Evolutionary conservation across 352 stramenopile genomes (phyloP).

Genomic region (Pythium angustatum): DNA sequence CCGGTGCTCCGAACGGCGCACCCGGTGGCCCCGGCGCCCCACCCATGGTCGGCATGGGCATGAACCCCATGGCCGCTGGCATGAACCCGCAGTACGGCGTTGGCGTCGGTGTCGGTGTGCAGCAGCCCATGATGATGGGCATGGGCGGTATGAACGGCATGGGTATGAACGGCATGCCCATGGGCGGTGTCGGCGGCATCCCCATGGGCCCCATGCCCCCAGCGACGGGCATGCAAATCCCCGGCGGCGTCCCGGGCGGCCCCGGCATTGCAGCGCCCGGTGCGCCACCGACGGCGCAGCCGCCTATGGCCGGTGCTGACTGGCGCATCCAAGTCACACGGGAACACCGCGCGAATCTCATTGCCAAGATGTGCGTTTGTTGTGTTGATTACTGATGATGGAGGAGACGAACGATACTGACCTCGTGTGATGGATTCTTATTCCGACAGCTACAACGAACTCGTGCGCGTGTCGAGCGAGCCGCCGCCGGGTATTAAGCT

Average conservation of each 20-base stretch:
- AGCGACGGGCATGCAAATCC: constrained; percentile 19
- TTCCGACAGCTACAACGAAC: constrained; percentile 69
- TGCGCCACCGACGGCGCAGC: constrained; percentile 27
- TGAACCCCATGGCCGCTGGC: constrained; percentile 59
- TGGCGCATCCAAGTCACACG: constrained; percentile 83
- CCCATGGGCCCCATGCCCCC: constrained; percentile 34
- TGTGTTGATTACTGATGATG: too few species aligned
- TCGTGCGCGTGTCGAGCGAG: constrained; percentile 81
- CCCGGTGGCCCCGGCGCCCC: constrained; percentile 26
- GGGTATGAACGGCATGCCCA: constrained; percentile 40
- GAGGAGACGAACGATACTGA: background rate
- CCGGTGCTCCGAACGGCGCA: constrained; percentile 29
- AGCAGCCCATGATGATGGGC: constrained; percentile 40
- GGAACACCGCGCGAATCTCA: constrained; percentile 81
- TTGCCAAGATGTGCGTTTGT: constrained; percentile 81
- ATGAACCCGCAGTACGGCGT: constrained; percentile 40
- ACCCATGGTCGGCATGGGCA: constrained; percentile 50
- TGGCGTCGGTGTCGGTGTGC: constrained; percentile 17
- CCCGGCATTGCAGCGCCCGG: constrained; percentile 25
- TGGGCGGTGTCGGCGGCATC: constrained; percentile 19
- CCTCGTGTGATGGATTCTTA: background rate
- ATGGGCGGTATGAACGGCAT: constrained; percentile 63
- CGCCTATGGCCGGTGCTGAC: constrained; percentile 43
- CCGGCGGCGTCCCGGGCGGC: constrained; percentile 13
- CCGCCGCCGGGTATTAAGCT: constrained; percentile 78